Percentiles rank a stretch among this genome's conserved stretches.
Conservation (phyloP, 495 filamentous ascomycete species). For the Endocarpon pusillum region DNA sequence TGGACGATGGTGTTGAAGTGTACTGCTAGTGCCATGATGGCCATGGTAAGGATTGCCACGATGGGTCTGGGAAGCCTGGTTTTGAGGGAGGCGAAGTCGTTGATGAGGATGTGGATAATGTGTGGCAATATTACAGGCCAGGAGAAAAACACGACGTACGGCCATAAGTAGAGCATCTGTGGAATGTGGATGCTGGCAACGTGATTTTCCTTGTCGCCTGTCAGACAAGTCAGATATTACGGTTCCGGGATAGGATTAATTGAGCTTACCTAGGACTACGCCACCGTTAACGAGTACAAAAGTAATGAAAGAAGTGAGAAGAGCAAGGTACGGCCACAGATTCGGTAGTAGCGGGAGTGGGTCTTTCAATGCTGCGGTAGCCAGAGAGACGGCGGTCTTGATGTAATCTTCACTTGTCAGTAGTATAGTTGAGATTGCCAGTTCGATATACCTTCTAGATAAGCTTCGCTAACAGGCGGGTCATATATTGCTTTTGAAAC, state of each 20-base stretch:
- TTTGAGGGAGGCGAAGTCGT: slow-evolving; percentile 30
- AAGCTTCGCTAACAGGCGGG: slow-evolving; percentile 34
- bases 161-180: slow-evolving; percentile 91
- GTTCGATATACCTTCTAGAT: slow-evolving; percentile 31
- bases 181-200: slow-evolving; percentile 72
- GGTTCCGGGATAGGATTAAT: slow-evolving; percentile 1
- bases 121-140: slow-evolving; percentile 48
- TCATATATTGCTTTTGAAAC: slow-evolving; percentile 43
- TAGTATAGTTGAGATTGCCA: background rate
- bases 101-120: slow-evolving; percentile 19
- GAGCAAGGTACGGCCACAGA: slow-evolving; percentile 47
- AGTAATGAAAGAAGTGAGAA: slow-evolving; percentile 48
- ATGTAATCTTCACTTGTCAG: slow-evolving; percentile 33
- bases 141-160: slow-evolving; percentile 78
- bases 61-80: slow-evolving; percentile 18
- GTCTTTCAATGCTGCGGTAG: slow-evolving; percentile 35
- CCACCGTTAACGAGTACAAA: slow-evolving; percentile 81
- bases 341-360: slow-evolving; percentile 25
- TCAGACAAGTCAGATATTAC: slow-evolving; percentile 6
- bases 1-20: slow-evolving; percentile 84
- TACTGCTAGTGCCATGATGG: slow-evolving; percentile 37
- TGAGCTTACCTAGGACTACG: slow-evolving; percentile 61
- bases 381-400: slow-evolving; percentile 41
- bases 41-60: slow-evolving; percentile 25
- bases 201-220: slow-evolving; percentile 88